Percentiles rank a stretch among this genome's conserved stretches.
Conservation (phyloP, 2,329 filamentous ascomycete genomes). For the Myriosclerotinia curreyana region DNA sequence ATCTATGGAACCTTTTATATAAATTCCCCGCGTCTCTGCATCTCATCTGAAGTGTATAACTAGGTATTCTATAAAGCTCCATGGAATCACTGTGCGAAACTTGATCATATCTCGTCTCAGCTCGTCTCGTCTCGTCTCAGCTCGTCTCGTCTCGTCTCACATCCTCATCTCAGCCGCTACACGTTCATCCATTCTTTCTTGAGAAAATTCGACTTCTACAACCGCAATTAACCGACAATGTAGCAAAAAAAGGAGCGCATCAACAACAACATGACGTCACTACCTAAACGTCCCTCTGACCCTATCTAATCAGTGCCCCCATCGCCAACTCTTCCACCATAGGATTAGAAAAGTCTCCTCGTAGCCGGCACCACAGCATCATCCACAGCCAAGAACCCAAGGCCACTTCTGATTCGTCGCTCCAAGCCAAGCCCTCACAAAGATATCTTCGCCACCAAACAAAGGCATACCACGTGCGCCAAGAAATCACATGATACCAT, state of each 20-base stretch:
- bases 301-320: background rate
- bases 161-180: background rate
- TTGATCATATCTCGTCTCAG: too few relatives aligned
- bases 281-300: background rate
- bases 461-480: constrained; percentile 1
- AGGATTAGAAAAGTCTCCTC: background rate
- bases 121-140: too few relatives aligned
- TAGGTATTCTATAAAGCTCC: too few relatives aligned
- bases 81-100: too few relatives aligned
- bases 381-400: background rate
- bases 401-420: background rate
- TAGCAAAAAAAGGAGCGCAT: background rate
- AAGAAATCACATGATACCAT: background rate
- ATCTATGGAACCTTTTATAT: background rate
- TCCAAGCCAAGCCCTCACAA: background rate
- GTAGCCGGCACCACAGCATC: background rate
- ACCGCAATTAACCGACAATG: background rate
- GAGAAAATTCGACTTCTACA: background rate
- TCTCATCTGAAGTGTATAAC: too few relatives aligned
- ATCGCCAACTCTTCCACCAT: background rate
- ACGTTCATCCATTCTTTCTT: too few relatives aligned
- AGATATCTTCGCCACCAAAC: background rate
- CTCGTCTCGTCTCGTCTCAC: too few relatives aligned
- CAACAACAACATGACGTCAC: background rate
- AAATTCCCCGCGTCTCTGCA: too few relatives aligned